Conservation (phyloP, 2,329 filamentous ascomycete genomes). For the Ceratocystis colombiana region DNA sequence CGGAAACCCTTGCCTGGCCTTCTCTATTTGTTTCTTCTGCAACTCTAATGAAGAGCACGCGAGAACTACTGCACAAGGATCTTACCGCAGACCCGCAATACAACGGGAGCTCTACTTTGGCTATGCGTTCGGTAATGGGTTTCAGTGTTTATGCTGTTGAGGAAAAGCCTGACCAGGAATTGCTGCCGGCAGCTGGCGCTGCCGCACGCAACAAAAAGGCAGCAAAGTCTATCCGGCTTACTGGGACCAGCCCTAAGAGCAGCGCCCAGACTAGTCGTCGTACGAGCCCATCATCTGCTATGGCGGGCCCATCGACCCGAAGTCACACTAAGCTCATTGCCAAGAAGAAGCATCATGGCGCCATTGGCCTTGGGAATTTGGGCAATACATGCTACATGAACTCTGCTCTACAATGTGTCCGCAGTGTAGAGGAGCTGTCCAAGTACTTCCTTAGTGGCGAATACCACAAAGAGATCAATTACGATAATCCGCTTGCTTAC, state of each 20-base stretch:
- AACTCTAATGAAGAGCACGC: slow-evolving; percentile 24
- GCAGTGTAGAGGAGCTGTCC: slow-evolving; percentile 85
- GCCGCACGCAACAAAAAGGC: background rate
- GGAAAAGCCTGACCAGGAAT: slow-evolving; percentile 37
- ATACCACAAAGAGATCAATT: slow-evolving; percentile 73
- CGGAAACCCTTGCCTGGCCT: slow-evolving; percentile 14
- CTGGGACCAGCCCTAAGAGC: slow-evolving; percentile 18
- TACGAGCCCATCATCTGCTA: slow-evolving; percentile 45
- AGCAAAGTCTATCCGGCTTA: slow-evolving; percentile 3
- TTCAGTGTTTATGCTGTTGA: slow-evolving; percentile 76
- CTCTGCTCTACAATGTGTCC: slow-evolving; percentile 86
- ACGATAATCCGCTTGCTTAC: slow-evolving; percentile 73
- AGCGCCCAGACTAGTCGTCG: slow-evolving; percentile 48
- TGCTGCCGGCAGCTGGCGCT: slow-evolving; percentile 15
- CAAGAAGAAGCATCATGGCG: slow-evolving; percentile 60
- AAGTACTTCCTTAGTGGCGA: slow-evolving; percentile 74
- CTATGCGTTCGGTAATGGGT: slow-evolving; percentile 55
- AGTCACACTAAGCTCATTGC: slow-evolving; percentile 61
- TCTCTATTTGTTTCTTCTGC: slow-evolving; percentile 19
- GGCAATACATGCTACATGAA: slow-evolving; percentile 99
- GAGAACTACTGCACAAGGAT: slow-evolving; percentile 40
- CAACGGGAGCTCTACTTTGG: slow-evolving; percentile 61
- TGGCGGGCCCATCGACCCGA: slow-evolving; percentile 53
- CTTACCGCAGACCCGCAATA: slow-evolving; percentile 63
- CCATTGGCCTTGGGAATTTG: slow-evolving; percentile 75